Base-by-base conservation (phyloP, 2,329 filamentous ascomycete species). In the Coniochaeta sp. region DNA sequence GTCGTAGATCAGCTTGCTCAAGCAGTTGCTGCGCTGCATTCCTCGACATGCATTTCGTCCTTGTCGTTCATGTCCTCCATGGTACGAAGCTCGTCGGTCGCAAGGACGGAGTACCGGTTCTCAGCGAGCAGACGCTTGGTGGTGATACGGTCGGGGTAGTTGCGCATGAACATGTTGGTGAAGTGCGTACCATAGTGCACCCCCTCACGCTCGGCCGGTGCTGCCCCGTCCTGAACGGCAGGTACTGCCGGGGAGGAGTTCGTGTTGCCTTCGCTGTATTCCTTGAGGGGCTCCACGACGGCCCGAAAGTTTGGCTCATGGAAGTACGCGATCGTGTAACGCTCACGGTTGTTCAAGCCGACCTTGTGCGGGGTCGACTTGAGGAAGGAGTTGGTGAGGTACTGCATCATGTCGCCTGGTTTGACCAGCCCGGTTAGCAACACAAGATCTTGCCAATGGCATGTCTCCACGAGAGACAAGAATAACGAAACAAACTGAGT, bases 181-280 rank as follows among this genome's bases (percentile, higher is more conserved):
- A 81, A 81, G 65, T 81, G 77, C 0, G 74, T 80, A n/a, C 79
- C 78, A 63, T 81, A 81, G 65, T 80, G 77, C 7, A 81, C 75
- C 3, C 77, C 74, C n/a, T 75, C 71, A 6, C 28, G 33, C 1
- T 60, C 52, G 6, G 60, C 58, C 62, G 56, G 1, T 67, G 68
- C 24, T 66, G 63, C 58, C 71, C 62, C 54, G 1, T 40, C 38
- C 4, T n/a, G 38, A 16, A n/a, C n/a, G 9, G 16, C 38, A n/a
- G 38, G 38, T 68, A 68, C 24, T 66, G 63, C 59, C 71, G 14
- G 16, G 33, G 19, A 57, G 31, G 28, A 36, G n/a, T 2, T 38
- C 16, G 68, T 3, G 58, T 58, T 33, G 26, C 57, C 69, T 8
- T 74, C 66, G 60, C 74, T 77, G 2, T 73, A 74, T 3, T 47